phyloP scores from a whole-genome alignment of 768 basidiomycete genomes.

The Suillus alpinus region DNA sequence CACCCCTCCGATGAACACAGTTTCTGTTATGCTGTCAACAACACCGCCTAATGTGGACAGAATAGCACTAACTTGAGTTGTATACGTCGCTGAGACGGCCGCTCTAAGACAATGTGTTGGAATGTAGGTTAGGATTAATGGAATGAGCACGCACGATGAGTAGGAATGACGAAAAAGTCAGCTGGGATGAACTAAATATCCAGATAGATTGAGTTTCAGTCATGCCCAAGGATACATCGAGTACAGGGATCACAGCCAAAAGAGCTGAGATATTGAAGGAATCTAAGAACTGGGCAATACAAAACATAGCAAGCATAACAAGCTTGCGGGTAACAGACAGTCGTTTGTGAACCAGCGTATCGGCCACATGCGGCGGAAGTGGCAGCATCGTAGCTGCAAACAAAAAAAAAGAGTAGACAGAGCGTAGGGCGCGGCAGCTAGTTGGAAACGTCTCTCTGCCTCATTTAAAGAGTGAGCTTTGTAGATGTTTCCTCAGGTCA shows the following conservation, averaged over 20 bases:
- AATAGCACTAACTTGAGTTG: slow-evolving; percentile 33
- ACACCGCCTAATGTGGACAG: not conserved
- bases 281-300: slow-evolving; percentile 35
- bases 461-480: too few species aligned
- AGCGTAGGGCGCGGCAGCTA: too few species aligned
- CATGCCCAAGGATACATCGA: slow-evolving; percentile 22
- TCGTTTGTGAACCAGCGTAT: not conserved
- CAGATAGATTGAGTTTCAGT: slow-evolving; percentile 29
- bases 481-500: too few species aligned
- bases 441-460: too few species aligned
- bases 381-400: not conserved
- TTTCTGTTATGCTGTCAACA: slow-evolving; percentile 30
- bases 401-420: too few species aligned
- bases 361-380: not conserved
- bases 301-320: slow-evolving; percentile 30
- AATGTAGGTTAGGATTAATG: too few species aligned
- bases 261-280: slow-evolving; percentile 33
- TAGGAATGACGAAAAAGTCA: slow-evolving; percentile 40
- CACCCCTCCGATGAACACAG: slow-evolving; percentile 41
- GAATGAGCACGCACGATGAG: slow-evolving; percentile 26
- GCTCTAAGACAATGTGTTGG: slow-evolving; percentile 21
- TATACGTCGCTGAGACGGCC: slow-evolving; percentile 39
- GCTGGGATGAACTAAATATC: slow-evolving; percentile 35
- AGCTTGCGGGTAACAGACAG: slow-evolving; percentile 17
- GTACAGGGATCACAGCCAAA: slow-evolving; percentile 29